phyloP scores from a whole-genome alignment of 176 grass and related monocot genomes.

The Oryza australiensis region DNA sequence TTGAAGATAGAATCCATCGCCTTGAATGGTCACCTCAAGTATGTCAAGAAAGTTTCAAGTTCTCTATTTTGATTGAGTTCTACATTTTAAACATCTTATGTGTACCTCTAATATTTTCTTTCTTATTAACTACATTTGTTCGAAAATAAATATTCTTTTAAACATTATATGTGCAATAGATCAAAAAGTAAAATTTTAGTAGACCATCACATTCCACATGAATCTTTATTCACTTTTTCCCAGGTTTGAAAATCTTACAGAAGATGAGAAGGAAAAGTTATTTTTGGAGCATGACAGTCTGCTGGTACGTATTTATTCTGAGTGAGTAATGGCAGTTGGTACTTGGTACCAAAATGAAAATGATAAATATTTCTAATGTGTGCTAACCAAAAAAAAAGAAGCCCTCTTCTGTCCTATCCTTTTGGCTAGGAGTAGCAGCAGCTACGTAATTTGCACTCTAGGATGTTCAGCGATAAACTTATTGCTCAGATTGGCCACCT shows the following conservation, averaged over 20 bases:
- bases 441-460: too few relatives aligned
- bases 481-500: too few relatives aligned
- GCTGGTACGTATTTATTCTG: slow-evolving; percentile 49
- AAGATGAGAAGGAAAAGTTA: slow-evolving; percentile 52
- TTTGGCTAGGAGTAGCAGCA: too few relatives aligned
- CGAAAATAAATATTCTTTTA: too few relatives aligned
- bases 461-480: too few relatives aligned
- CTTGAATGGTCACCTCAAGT: slow-evolving; percentile 91
- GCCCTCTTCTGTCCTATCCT: too few relatives aligned
- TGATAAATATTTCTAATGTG: background rate
- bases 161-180: background rate
- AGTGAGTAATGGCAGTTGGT: slow-evolving; percentile 7
- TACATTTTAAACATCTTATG: background rate
- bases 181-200: background rate
- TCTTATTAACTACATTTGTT: too few relatives aligned
- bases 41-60: slow-evolving; percentile 39
- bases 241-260: slow-evolving; percentile 63
- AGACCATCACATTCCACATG: background rate
- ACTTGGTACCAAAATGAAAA: slow-evolving; percentile 1
- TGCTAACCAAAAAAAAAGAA: background rate
- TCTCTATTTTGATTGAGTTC: slow-evolving; percentile 1
- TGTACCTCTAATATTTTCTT: background rate
- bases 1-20: slow-evolving; percentile 92
- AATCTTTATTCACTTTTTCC: slow-evolving; percentile 21
- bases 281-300: slow-evolving; percentile 48